phyloP scores from a whole-genome alignment of 1,284 basidiomycete species.

The Coriolopsis trogii region DNA sequence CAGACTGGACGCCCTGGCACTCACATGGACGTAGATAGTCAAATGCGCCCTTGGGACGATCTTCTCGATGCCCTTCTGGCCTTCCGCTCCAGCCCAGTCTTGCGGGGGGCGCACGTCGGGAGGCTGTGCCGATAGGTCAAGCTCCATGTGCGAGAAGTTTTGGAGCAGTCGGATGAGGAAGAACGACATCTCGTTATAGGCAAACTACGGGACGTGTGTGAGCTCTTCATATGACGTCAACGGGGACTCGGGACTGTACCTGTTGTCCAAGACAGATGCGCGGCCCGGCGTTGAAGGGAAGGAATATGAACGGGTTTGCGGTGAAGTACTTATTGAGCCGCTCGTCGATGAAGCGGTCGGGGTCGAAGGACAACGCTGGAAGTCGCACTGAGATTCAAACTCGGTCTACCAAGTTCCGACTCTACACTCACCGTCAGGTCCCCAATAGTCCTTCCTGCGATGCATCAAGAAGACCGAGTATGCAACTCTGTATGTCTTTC shows the following conservation, averaged over 20 bases:
- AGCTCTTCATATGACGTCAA: too few relatives aligned
- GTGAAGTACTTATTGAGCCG: slow-evolving; percentile 51
- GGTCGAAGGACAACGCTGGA: slow-evolving; percentile 55
- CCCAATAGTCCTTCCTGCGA: slow-evolving; percentile 34
- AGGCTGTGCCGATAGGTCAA: slow-evolving; percentile 33
- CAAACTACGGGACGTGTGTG: slow-evolving; percentile 35
- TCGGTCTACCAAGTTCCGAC: too few relatives aligned
- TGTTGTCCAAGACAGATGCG: slow-evolving; percentile 65
- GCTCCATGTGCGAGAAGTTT: slow-evolving; percentile 45
- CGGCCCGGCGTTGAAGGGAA: slow-evolving; percentile 62
- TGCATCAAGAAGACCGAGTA: slow-evolving; percentile 35
- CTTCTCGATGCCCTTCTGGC: slow-evolving; percentile 20
- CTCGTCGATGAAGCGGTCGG: slow-evolving; percentile 60
- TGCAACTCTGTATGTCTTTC: slow-evolving; percentile 12
- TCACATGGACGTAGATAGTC: slow-evolving; percentile 21
- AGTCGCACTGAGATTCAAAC: neutral
- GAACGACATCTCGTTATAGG: slow-evolving; percentile 46
- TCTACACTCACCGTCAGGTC: slow-evolving; percentile 30
- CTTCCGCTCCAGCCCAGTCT: slow-evolving; percentile 20
- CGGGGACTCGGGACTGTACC: slow-evolving; percentile 27
- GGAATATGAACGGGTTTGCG: slow-evolving; percentile 61
- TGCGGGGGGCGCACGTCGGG: slow-evolving; percentile 19
- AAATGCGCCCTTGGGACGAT: slow-evolving; percentile 22
- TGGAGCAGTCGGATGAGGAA: slow-evolving; percentile 47
- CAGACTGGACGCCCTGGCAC: neutral